Evolutionary conservation across 345 rosid species (phyloP), one percentile per base, ranked within the genome.

Genomic region (Rubroshorea leprosula): DNA sequence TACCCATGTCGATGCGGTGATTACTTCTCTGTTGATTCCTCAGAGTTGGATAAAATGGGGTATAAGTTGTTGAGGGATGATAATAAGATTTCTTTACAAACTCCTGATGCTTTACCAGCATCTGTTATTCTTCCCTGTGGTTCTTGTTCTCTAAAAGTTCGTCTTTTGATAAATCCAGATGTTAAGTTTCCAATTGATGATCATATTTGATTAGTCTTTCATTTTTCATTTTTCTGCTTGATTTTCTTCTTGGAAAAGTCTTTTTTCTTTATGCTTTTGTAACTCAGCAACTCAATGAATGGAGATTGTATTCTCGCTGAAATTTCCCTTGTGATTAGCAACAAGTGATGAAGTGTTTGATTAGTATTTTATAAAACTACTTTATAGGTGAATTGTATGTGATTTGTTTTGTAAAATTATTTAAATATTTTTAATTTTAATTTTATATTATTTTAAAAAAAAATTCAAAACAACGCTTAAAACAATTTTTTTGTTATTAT

Each of bases 1-100:
- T 73, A 86, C 56, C 83, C 79, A 62, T 92, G 98, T 62, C 76
- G 81, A 25, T 89, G 98, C 48, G 91, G 93, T 31, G 98, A 89
- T 78, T 72, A 72, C 68, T 89, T 79, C 67, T 75, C 72, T 16
- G 72, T 89, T 55, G 89, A 89, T 81, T 86, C 89, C 1, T 60
- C 39, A 44, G 98, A 92, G 59, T 61, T 89, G 62, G 83, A 51
- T 66, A 74, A 79, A 7, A 80, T 89, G 87, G 95, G 98, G 7
- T 84, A 75, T 66, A 74, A 19, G 6, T 50, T 92, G 63, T 52
- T 66, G 55, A 78, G 73, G 71, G 80, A 84, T 47, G 82, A 61
- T 0, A 67, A 29, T 27, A 54, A 2, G 47, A 68, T 84, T 51
- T 64, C 23, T 29, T 52, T 80, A 22, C 57, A 48, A 70, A 74